phyloP scores from a whole-genome alignment of 1,139 yeast genomes.

The Magnusiomyces suaveolens region DNA sequence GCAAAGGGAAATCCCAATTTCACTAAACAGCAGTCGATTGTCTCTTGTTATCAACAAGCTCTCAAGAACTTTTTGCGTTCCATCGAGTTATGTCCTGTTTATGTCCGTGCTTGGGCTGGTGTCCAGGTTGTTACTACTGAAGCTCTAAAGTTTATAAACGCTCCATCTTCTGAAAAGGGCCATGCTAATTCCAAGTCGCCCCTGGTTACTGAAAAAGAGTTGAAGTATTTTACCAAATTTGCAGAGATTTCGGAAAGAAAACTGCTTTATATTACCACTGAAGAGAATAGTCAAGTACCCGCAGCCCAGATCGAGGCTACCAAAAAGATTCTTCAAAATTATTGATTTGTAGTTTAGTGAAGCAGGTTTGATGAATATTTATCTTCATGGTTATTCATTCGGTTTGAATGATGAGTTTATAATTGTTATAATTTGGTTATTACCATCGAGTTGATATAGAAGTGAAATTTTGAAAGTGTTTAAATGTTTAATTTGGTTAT shows the following conservation, averaged over 20 bases:
- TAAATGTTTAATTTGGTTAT: too few species aligned
- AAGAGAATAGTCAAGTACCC: slow-evolving; percentile 8
- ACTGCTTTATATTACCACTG: slow-evolving; percentile 13
- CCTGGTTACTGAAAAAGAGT: not conserved
- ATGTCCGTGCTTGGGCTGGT: slow-evolving; percentile 71
- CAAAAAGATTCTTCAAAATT: slow-evolving; percentile 11
- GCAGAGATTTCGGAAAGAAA: slow-evolving; percentile 12
- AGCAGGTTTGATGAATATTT: too few species aligned
- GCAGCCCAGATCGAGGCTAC: slow-evolving; percentile 10
- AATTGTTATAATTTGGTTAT: too few species aligned
- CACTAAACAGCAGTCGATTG: not conserved
- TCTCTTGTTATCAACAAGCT: slow-evolving; percentile 29
- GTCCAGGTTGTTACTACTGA: slow-evolving; percentile 38
- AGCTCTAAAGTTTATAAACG: slow-evolving; percentile 17
- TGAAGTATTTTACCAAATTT: slow-evolving; percentile 6
- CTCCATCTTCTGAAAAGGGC: slow-evolving; percentile 17
- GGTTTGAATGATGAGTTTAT: too few species aligned
- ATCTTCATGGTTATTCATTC: too few species aligned
- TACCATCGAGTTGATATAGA: too few species aligned
- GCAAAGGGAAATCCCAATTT: slow-evolving; percentile 4
- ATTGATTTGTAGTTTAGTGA: too few species aligned
- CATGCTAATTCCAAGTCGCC: not conserved
- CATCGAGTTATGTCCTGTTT: slow-evolving; percentile 64
- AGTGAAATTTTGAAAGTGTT: too few species aligned
- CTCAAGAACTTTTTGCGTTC: slow-evolving; percentile 55